phyloP scores from a whole-genome alignment of 23 red algal species.

The Gracilaria caudata region DNA sequence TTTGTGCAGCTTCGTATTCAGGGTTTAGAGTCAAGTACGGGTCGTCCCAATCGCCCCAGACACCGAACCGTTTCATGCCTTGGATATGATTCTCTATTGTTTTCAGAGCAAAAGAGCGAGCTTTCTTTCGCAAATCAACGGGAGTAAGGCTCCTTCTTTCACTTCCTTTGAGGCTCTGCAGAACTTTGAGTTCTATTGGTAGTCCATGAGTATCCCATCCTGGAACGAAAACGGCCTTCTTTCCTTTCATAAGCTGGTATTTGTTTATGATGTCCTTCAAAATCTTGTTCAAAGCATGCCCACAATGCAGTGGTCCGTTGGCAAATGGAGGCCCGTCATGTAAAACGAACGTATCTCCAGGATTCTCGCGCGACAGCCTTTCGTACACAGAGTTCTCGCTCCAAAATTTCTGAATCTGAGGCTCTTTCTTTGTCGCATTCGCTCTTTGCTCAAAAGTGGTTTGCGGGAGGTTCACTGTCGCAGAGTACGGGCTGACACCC shows the following conservation, averaged over 20 bases:
- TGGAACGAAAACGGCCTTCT: constrained; percentile 80
- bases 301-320: constrained; percentile 93
- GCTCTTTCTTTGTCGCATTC: constrained; percentile 85
- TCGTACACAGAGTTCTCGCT: constrained; percentile 79
- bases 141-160: constrained; percentile 50
- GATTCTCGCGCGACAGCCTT: constrained; percentile 60
- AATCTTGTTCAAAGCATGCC: constrained; percentile 98
- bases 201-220: constrained; percentile 99
- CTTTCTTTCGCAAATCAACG: constrained; percentile 69
- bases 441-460: constrained; percentile 95
- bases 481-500: constrained; percentile 63
- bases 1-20: constrained; percentile 95
- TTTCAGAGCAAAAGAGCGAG: constrained; percentile 77
- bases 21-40: constrained; percentile 92
- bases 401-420: constrained; percentile 93
- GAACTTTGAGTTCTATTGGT: constrained; percentile 95
- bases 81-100: constrained; percentile 81
- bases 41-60: constrained; percentile 93
- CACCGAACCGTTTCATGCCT: constrained; percentile 87
- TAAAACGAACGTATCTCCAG: constrained; percentile 75
- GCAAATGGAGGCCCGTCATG: constrained; percentile 99
- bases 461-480: constrained; percentile 90
- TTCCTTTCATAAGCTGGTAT: constrained; percentile 80
- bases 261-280: constrained; percentile 98
- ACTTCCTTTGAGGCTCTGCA: constrained; percentile 75